Evolutionary conservation across 2,329 filamentous ascomycete genomes (phyloP).

Genomic region (Xylaria sp.): DNA sequence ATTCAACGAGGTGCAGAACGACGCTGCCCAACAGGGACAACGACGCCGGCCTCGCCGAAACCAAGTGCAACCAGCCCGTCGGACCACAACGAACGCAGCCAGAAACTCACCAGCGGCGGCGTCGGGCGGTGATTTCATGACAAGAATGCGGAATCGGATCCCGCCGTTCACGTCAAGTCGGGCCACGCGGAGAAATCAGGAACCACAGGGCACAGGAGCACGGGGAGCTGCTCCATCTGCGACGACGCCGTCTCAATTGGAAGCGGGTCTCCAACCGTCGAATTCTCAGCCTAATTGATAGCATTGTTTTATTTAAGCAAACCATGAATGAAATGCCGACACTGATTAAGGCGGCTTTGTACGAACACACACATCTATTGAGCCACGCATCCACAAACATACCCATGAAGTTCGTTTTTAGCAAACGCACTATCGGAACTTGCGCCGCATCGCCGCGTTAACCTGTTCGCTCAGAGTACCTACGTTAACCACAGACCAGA

Average conservation of each 20-base stretch:
- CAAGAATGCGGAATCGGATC: conserved; percentile 26
- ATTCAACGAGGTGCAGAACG: conserved; percentile 18
- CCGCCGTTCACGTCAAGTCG: conserved; percentile 27
- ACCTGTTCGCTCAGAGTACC: conserved; percentile 7
- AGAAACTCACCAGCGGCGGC: conserved; percentile 7
- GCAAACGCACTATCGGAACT: conserved; percentile 2
- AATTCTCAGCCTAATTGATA: conserved; percentile 22
- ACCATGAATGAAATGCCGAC: conserved; percentile 20
- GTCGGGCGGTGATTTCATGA: conserved; percentile 20
- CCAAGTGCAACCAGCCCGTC: conserved; percentile 4
- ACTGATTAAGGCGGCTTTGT: conserved; percentile 8
- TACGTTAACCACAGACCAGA: not conserved
- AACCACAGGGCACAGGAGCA: conserved; percentile 17
- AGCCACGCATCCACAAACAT: conserved; percentile 7
- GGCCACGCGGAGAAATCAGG: conserved; percentile 26
- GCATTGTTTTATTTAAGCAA: conserved; percentile 18
- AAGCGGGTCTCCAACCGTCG: conserved; percentile 37
- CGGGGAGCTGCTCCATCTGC: conserved; percentile 22
- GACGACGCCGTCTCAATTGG: conserved; percentile 43
- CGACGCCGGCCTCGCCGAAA: conserved; percentile 13
- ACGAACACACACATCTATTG: conserved; percentile 3
- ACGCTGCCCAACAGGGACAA: conserved; percentile 13
- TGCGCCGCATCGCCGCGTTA: not conserved
- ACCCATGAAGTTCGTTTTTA: conserved; percentile 2
- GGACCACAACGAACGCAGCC: conserved; percentile 8